Base-by-base conservation (phyloP, 2,329 filamentous ascomycete genomes). In the Monosporascus sp. region DNA sequence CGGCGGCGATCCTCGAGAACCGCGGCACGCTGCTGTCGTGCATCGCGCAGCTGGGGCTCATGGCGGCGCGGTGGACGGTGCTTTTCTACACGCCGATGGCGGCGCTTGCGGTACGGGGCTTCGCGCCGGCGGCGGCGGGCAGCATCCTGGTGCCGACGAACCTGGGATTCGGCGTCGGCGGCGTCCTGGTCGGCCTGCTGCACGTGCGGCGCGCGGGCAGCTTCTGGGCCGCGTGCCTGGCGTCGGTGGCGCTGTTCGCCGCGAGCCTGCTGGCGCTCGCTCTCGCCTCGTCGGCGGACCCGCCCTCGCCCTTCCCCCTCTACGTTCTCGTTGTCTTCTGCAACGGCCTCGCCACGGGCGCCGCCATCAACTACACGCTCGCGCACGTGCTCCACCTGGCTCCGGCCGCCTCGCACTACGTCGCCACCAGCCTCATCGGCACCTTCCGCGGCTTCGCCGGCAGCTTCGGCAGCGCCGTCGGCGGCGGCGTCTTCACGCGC, bases 371-470 rank as follows among this genome's bases (percentile, higher is more conserved):
- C 68, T 95, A 95, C 70, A 88, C 87, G 0, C 78, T 95, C 3
- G 88, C 89, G 0, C 90, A 95, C 63, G 68, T 92, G 5, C 76
- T 95, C 5, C 88, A 94, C 65, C 75, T 93, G 5, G 88, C 86
- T 0, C 73, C 75, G 0, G 75, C 81, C 0, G 76, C 81, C 6
- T 82, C 84, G 1, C 88, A 92, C 62, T 90, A 88, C 63, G 83
- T 94, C 48, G 83, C 87, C 3, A 90, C 87, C 0, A 87, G 88
- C 14, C 74, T 96, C 43, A 71, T 93, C 4, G 83, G 86, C 27
- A 95, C 89, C 1, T 93, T 93, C 70, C 80, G 90, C 4, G 88
- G 88, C 5, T 92, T 94, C 58, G 88, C 88, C 0, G 89, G 89
- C 15, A 88, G 84, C 49, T 94, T 95, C 61, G 89, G 90, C 3